phyloP scores from a whole-genome alignment of 1,139 yeast genomes.

The Geotrichum reessii region DNA sequence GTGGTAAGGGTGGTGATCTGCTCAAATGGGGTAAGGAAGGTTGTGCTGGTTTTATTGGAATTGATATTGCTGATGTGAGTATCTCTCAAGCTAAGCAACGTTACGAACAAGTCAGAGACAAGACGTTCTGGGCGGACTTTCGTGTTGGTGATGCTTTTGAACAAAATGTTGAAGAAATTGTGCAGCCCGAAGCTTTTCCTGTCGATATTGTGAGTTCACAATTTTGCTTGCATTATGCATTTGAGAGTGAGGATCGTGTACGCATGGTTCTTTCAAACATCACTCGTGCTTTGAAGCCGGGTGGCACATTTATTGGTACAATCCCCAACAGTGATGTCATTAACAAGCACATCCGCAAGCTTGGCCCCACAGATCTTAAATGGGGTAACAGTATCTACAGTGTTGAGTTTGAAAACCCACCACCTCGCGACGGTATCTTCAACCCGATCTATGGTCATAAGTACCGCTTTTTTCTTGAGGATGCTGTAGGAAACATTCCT shows the following conservation, averaged over 20 bases:
- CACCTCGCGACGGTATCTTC: conserved; percentile 68
- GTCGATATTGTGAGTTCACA: conserved; percentile 87
- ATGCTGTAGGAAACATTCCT: conserved; percentile 94
- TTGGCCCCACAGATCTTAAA: conserved; percentile 45
- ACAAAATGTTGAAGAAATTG: conserved; percentile 60
- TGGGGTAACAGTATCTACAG: conserved; percentile 86
- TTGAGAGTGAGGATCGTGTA: conserved; percentile 77
- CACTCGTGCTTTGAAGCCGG: conserved; percentile 64
- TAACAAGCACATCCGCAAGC: conserved; percentile 52
- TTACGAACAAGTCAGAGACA: conserved; percentile 48
- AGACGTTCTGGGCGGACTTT: conserved; percentile 64
- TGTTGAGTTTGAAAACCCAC: conserved; percentile 69
- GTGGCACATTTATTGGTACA: conserved; percentile 88
- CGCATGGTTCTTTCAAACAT: conserved; percentile 69
- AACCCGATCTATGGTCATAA: conserved; percentile 76
- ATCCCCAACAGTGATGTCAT: conserved; percentile 90
- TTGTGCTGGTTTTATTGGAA: conserved; percentile 74
- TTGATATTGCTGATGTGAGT: conserved; percentile 87
- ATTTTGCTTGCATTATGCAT: conserved; percentile 91
- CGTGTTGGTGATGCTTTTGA: conserved; percentile 90
- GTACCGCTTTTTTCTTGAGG: conserved; percentile 75
- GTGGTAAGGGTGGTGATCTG: conserved; percentile 98
- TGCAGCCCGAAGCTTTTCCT: conserved; percentile 68
- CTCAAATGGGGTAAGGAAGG: conserved; percentile 78
- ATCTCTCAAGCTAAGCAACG: conserved; percentile 78